Base-by-base conservation (phyloP, 2,329 filamentous ascomycete species). In the Colletotrichum musae region DNA sequence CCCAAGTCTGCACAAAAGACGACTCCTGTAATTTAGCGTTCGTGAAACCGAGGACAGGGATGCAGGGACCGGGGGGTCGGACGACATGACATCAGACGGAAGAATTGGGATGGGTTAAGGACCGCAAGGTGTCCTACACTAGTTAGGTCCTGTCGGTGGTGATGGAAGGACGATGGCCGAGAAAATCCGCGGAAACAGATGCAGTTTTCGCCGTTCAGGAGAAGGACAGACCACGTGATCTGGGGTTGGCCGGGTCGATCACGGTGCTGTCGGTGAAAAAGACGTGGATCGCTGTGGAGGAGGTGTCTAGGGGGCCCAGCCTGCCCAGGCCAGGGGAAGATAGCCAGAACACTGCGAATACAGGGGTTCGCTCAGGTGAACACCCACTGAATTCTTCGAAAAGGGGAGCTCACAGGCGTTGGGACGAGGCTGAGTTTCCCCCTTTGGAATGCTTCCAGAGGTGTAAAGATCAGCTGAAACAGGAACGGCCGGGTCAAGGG, bases 1-100 rank as follows among this genome's bases (percentile, higher is more conserved):
- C 62, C 67, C 56, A 69, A 69, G 57, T 52, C 24, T 67, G 61
- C 45, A 67, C 62, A 51, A 58, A 57, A 60, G 56, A 32, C 26
- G 26, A 54, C 67, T 67, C 62, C 56, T 70, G 67, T 43, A 70
- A 70, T 70, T 36, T 61, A 70, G 67, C 67, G 56, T 70, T 28
- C 13, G 36, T 70, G 67, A 61, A 70, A 67, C 56, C 41, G 24
- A 51, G n/a, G 56, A 56, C 13, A 70, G 39, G 62, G 56, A 56
- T 56, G 12, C 57, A 66, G 28, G 56, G 61, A 51, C 56, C 56
- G 45, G 62, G 62, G 51, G 15, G 18, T 52, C 16, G 57, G 36
- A 56, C 57, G 39, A 51, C 41, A 70, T 70, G 62, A 57, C 67
- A 70, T 70, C 67, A 67, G 67, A 70, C 41, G 67, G 43, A 56